These are phyloP conservation scores for Dacryopinax spathularia DNA, from an alignment of 768 basidiomycete species.

Conservation along the genomic window DNA sequence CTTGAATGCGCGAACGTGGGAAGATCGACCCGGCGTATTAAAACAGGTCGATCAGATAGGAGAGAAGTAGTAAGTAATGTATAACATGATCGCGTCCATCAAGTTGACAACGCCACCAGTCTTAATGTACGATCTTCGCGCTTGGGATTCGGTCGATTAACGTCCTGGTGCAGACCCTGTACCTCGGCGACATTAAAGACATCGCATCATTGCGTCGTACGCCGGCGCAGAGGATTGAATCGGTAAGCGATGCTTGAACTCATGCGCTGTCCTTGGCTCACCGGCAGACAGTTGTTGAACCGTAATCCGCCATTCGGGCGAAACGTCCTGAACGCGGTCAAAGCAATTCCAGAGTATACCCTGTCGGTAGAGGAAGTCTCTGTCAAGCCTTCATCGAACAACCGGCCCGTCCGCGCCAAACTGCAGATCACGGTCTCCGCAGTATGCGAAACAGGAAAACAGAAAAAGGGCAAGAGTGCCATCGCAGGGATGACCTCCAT, in stretches of 20 bases:
- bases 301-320: slow-evolving; percentile 61
- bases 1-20: slow-evolving; percentile 79
- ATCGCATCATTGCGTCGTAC: slow-evolving; percentile 43
- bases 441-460: slow-evolving; percentile 31
- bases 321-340: slow-evolving; percentile 45
- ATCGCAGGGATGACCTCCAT: slow-evolving; percentile 50
- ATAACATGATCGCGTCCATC: background rate
- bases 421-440: slow-evolving; percentile 47
- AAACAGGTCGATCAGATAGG: slow-evolving; percentile 84
- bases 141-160: slow-evolving; percentile 23
- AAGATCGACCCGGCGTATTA: slow-evolving; percentile 69
- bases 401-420: slow-evolving; percentile 43
- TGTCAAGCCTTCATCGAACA: slow-evolving; percentile 30
- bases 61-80: slow-evolving; percentile 61
- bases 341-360: slow-evolving; percentile 52
- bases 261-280: background rate
- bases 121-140: slow-evolving; percentile 14
- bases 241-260: slow-evolving; percentile 26
- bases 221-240: slow-evolving; percentile 48
- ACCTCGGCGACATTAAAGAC: slow-evolving; percentile 41
- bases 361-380: slow-evolving; percentile 38
- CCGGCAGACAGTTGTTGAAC: slow-evolving; percentile 44
- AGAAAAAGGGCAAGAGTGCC: slow-evolving; percentile 24
- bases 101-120: background rate
- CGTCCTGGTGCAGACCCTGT: slow-evolving; percentile 47